A percentile compares a stretch with the other conserved stretches of the same genome.
Evolutionary conservation across 2,329 filamentous ascomycete species (phyloP).

Genomic region (Curvularia eragrostidis): DNA sequence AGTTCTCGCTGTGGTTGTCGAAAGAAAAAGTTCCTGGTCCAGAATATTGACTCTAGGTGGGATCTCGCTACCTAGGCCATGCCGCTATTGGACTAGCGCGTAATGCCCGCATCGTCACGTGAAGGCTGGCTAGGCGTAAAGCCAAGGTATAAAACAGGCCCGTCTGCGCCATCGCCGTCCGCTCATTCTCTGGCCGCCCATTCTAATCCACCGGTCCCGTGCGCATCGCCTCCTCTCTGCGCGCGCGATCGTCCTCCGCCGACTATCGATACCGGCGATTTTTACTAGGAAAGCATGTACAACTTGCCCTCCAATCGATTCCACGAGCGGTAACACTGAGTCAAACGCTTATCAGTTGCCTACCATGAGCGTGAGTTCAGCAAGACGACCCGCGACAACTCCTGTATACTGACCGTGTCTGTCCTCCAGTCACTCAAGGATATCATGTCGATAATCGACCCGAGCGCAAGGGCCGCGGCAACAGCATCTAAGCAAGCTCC

Average conservation of each 20-base stretch:
- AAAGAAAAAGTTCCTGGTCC: conserved; percentile 42
- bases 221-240: conserved; percentile 20
- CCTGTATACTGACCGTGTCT: conserved; percentile 19
- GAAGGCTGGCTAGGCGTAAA: conserved; percentile 18
- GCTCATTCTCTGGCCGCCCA: conserved; percentile 32
- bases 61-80: conserved; percentile 18
- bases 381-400: conserved; percentile 20
- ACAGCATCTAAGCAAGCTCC: conserved; percentile 34
- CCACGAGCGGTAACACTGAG: conserved; percentile 48
- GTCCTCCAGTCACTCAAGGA: conserved; percentile 41
- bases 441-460: conserved; percentile 49
- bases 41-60: conserved; percentile 27
- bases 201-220: conserved; percentile 25
- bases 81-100: conserved; percentile 9
- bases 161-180: conserved; percentile 32
- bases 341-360: conserved; percentile 40
- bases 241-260: conserved; percentile 20
- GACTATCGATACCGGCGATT: conserved; percentile 21
- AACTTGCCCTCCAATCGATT: conserved; percentile 40
- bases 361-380: conserved; percentile 49
- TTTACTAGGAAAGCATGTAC: conserved; percentile 43
- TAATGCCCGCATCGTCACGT: conserved; percentile 23
- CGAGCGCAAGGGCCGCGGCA: conserved; percentile 32
- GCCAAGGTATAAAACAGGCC: conserved; percentile 30
- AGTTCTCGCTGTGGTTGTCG: conserved; percentile 66